Conservation (phyloP, 1,284 basidiomycete species). For the Tausonia pullulans region DNA sequence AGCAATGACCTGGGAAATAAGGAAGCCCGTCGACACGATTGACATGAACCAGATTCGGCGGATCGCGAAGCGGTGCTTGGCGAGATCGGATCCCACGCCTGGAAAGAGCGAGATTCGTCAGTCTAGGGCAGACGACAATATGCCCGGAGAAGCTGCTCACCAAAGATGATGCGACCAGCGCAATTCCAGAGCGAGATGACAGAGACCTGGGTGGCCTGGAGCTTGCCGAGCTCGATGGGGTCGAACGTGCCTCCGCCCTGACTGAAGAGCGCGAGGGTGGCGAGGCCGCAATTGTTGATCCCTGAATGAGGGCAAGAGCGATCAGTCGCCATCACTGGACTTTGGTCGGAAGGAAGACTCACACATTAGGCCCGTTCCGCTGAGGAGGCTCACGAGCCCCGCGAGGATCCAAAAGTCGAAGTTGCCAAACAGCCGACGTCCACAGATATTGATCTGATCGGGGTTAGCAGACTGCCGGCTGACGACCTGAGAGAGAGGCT, state of each 20-base stretch:
- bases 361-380: slow-evolving; percentile 76
- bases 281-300: slow-evolving; percentile 17
- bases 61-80: slow-evolving; percentile 47
- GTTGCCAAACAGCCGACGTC: slow-evolving; percentile 40
- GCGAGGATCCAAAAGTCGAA: slow-evolving; percentile 67
- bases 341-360: background rate
- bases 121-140: background rate
- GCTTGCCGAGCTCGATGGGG: slow-evolving; percentile 51
- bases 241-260: slow-evolving; percentile 53
- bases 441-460: slow-evolving; percentile 26
- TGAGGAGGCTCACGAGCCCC: slow-evolving; percentile 35
- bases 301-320: background rate
- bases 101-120: background rate
- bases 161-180: slow-evolving; percentile 63
- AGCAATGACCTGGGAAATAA: slow-evolving; percentile 55
- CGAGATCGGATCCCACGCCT: slow-evolving; percentile 64
- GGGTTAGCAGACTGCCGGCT: background rate
- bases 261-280: slow-evolving; percentile 65
- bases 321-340: background rate
- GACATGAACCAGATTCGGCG: slow-evolving; percentile 58
- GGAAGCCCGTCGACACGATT: slow-evolving; percentile 53
- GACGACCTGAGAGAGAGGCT: background rate
- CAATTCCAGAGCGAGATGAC: slow-evolving; percentile 76
- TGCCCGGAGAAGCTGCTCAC: slow-evolving; percentile 32
- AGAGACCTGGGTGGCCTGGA: slow-evolving; percentile 79